These are phyloP conservation scores for Athelia sp. DNA, from an alignment of 1,284 basidiomycete genomes.

Conservation along the genomic window DNA sequence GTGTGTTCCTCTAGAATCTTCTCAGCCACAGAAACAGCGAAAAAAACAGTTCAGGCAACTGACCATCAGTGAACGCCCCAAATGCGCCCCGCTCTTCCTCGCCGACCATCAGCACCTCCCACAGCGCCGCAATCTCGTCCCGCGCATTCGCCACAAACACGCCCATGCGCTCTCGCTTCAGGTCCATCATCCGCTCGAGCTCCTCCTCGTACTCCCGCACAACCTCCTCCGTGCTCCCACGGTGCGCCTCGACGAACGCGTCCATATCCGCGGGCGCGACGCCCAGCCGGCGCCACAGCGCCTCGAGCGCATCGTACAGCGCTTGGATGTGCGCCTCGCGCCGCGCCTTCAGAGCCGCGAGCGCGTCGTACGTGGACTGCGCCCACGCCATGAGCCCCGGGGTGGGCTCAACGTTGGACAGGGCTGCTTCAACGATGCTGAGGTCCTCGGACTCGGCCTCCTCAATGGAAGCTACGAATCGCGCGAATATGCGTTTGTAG, in stretches of 20 bases:
- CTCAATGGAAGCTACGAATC: slow-evolving; percentile 57
- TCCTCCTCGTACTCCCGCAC: slow-evolving; percentile 85
- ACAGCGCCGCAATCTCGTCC: slow-evolving; percentile 76
- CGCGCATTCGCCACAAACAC: slow-evolving; percentile 83
- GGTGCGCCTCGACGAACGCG: slow-evolving; percentile 72
- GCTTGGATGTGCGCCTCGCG: slow-evolving; percentile 77
- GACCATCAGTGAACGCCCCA: slow-evolving; percentile 77
- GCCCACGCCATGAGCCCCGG: slow-evolving; percentile 63
- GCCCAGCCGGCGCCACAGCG: slow-evolving; percentile 75
- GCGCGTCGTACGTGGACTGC: slow-evolving; percentile 43
- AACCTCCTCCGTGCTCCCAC: slow-evolving; percentile 73
- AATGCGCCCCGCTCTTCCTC: slow-evolving; percentile 82
- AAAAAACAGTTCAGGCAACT: slow-evolving; percentile 18
- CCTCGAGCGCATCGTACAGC: slow-evolving; percentile 83
- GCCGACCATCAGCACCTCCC: slow-evolving; percentile 85
- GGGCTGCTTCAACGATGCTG: slow-evolving; percentile 32
- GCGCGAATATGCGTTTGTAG: slow-evolving; percentile 56
- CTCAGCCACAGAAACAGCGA: background rate
- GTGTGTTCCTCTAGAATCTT: slow-evolving; percentile 70
- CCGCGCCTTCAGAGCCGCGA: slow-evolving; percentile 64
- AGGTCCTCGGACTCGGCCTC: slow-evolving; percentile 50
- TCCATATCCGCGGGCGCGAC: slow-evolving; percentile 73
- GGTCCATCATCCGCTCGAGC: slow-evolving; percentile 82
- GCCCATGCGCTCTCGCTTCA: slow-evolving; percentile 86
- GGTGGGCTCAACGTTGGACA: slow-evolving; percentile 64